Percentiles rank a stretch among this genome's conserved stretches.
Conservation (phyloP, 2,329 filamentous ascomycete species). For the Colletotrichum navitas region DNA sequence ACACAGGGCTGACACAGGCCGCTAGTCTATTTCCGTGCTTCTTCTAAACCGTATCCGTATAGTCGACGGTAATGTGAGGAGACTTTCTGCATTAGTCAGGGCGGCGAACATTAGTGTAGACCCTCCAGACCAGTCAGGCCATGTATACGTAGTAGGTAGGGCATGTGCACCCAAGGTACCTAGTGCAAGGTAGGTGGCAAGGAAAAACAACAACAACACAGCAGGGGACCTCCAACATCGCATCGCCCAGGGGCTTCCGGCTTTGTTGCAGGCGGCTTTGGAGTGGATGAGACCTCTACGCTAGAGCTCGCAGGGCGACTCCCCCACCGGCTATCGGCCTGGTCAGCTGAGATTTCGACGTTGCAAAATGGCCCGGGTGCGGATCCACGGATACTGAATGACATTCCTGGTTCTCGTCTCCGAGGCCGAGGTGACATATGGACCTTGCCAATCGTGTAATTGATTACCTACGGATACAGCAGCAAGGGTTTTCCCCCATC, state of each 20-base stretch:
- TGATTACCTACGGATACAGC: background rate
- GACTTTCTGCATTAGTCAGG: slow-evolving; percentile 42
- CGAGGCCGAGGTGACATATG: slow-evolving; percentile 3
- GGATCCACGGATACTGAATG: slow-evolving; percentile 29
- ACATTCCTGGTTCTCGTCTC: slow-evolving; percentile 18
- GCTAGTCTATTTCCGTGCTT: slow-evolving; percentile 31
- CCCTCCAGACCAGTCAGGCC: slow-evolving; percentile 14
- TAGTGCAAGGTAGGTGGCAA: too few relatives aligned
- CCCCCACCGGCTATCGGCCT: slow-evolving; percentile 25
- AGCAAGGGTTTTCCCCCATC: background rate
- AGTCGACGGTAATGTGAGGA: slow-evolving; percentile 32
- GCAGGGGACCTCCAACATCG: slow-evolving; percentile 2
- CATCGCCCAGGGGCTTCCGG: background rate
- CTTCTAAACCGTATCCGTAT: too few relatives aligned
- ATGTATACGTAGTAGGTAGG: slow-evolving; percentile 17
- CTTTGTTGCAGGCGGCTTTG: slow-evolving; percentile 10
- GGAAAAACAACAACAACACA: background rate
- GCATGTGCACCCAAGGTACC: slow-evolving; percentile 2
- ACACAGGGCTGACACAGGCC: slow-evolving; percentile 17
- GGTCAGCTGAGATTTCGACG: slow-evolving; percentile 37
- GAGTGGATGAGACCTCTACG: slow-evolving; percentile 8
- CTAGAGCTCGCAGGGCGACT: slow-evolving; percentile 11
- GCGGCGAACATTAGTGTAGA: slow-evolving; percentile 30
- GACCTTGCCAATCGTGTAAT: background rate
- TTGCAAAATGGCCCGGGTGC: slow-evolving; percentile 28